Base-by-base conservation (phyloP, 169 alveolate species). In the Plasmodium adleri region DNA sequence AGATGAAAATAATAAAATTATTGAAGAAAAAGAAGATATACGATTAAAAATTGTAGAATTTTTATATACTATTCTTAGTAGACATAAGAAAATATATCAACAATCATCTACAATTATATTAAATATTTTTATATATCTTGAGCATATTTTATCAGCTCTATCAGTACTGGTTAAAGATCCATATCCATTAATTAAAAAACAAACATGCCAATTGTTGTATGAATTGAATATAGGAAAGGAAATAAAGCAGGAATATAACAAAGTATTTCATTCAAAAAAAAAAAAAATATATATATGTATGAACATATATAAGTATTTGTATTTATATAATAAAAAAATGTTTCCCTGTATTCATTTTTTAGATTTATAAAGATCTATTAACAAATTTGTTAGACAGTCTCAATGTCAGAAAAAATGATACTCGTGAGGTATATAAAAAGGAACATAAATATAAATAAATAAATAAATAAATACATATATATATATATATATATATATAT, bases 1-100 rank as follows among this genome's bases (percentile, higher is more conserved):
- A 49, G 74, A 76, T 76, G 74, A 64, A 76, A 59, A 76, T 50
- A 24, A 76, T 24, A 76, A 39, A 76, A 59, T 76, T 50, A 39
- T 76, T 13, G 89, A 76, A 76, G 89, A 76, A n/a, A 76, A 76
- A 76, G 89, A 76, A 64, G 89, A 76, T 64, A 68, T 76, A 68
- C 47, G 89, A 52, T 43, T 76, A 63, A 76, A 76, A 76, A 76
- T 76, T 26, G 45, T 76, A 54, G 76, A 76, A 49, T 76, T 76
- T 76, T 64, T 76, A 28, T 28, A 59, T 43, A 64, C n/a, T 26
- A 76, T 76, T 64, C 58, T 76, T 9, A 52, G 52, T 17, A 76
- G 89, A 59, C 15, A 63, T 76, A 74, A 28, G 39, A 74, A 39
- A 12, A 76, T 49, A 15, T 17, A 70, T 68, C 20, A 56, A 2